Evolutionary conservation across 306 rosid species (phyloP).

Genomic region (Cucumis hystrix): DNA sequence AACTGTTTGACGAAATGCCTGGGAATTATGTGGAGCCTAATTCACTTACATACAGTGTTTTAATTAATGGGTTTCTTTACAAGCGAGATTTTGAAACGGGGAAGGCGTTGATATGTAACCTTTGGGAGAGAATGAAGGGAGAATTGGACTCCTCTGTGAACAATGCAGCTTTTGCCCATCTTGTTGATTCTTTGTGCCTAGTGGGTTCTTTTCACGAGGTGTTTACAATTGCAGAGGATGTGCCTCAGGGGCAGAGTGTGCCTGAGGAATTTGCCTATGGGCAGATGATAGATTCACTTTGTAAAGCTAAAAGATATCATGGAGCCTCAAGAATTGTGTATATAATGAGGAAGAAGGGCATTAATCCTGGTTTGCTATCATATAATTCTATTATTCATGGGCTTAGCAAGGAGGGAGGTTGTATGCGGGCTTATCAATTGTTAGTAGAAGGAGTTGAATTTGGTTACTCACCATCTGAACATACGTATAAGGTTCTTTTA

Average conservation of each 20-base stretch:
- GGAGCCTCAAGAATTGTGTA: conserved; percentile 69
- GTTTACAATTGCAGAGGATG: conserved; percentile 51
- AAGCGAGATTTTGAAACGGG: conserved; percentile 39
- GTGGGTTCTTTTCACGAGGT: conserved; percentile 52
- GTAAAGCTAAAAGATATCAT: conserved; percentile 52
- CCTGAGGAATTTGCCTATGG: conserved; percentile 41
- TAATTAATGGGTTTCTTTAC: conserved; percentile 40
- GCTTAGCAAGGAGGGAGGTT: conserved; percentile 66
- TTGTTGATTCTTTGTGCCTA: conserved; percentile 50
- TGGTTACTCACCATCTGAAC: conserved; percentile 45
- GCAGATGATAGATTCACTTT: conserved; percentile 80
- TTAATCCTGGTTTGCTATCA: conserved; percentile 37
- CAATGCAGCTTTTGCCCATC: conserved; percentile 48
- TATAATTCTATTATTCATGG: conserved; percentile 65
- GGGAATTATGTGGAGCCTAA: conserved; percentile 36
- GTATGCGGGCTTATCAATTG: conserved; percentile 73
- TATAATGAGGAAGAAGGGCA: conserved; percentile 51
- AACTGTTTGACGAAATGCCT: conserved; percentile 75
- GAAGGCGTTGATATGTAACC: conserved; percentile 28
- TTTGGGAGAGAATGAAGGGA: conserved; percentile 54
- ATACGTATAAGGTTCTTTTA: conserved; percentile 49
- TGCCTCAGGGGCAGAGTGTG: conserved; percentile 41
- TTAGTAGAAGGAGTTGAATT: conserved; percentile 54
- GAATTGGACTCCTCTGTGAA: conserved; percentile 32
- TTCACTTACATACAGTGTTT: conserved; percentile 45